Evolutionary conservation across 176 grass and related monocot genomes (phyloP).

Genomic region (bread wheat (Triticum aestivum)): IWGSC_CS_RefSeq_v2.1 NC_057806.1:414919617-414920116

Average conservation of each 20-base stretch:
- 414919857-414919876: background rate
- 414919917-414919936: background rate
- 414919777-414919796: conserved; percentile 47
- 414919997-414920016: conserved; percentile 46
- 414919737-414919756: conserved; percentile 66
- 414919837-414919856: conserved; percentile 3
- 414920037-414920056: conserved; percentile 70
- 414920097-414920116: conserved; percentile 3
- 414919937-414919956: background rate
- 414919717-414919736: background rate
- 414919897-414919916: background rate
- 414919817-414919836: conserved; percentile 44
- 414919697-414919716: conserved; percentile 2
- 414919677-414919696: background rate
- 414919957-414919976: conserved; percentile 24
- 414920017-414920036: conserved; percentile 61
- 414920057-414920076: conserved; percentile 47
- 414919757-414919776: conserved; percentile 58
- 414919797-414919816: conserved; percentile 53
- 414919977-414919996: conserved; percentile 61
- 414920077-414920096: background rate
- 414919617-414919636: conserved; percentile 57
- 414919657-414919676: background rate
- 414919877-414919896: conserved; percentile 15
- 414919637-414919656: background rate